Percentiles rank a stretch among this genome's conserved stretches.
Conservation (phyloP, 1,284 basidiomycete species). For the Vanrija humicola region DNA sequence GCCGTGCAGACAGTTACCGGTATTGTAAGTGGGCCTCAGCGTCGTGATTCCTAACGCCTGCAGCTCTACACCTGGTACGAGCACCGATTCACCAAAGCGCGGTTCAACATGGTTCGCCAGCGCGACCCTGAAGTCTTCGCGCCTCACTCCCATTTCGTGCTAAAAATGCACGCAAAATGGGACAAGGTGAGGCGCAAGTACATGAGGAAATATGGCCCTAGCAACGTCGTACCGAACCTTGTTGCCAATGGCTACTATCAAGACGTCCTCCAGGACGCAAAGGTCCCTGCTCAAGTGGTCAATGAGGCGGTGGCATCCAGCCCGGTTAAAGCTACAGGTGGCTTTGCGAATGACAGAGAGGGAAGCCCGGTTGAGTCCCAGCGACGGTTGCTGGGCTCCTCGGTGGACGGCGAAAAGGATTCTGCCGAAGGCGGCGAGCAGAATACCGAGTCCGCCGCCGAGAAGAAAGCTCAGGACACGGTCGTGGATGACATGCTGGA, state of each 20-base stretch:
- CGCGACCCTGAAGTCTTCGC: conserved; percentile 36
- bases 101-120: conserved; percentile 13
- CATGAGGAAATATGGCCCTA: background rate
- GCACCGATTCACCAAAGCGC: conserved; percentile 9
- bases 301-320: no score
- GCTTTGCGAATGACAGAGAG: no score
- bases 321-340: no score
- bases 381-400: no score
- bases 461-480: background rate
- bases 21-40: conserved; percentile 30
- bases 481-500: background rate
- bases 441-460: background rate
- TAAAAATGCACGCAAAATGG: conserved; percentile 32
- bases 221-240: no score
- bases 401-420: background rate
- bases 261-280: no score
- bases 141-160: conserved; percentile 42
- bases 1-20: conserved; percentile 50
- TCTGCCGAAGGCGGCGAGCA: background rate
- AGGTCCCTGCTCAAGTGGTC: no score
- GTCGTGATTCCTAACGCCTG: background rate
- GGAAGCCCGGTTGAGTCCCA: no score
- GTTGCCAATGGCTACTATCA: no score
- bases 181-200: conserved; percentile 19
- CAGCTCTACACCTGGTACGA: conserved; percentile 19